Percentiles rank a stretch among this genome's conserved stretches.
phyloP scores from a whole-genome alignment of 1,284 basidiomycete genomes.

The Taiwanofungus camphoratus region DNA sequence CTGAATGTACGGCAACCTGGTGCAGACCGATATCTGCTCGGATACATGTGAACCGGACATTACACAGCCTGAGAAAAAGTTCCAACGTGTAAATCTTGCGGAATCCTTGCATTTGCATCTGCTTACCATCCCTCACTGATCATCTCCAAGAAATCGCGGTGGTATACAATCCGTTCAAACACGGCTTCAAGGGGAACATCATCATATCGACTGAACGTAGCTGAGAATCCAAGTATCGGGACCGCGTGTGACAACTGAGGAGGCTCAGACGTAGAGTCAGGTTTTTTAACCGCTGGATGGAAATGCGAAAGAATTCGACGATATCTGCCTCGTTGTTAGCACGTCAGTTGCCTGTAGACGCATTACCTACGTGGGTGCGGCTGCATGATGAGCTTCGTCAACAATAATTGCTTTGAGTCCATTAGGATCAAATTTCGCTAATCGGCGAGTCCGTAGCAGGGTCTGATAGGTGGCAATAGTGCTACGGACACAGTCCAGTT shows the following conservation, averaged over 20 bases:
- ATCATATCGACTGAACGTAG: slow-evolving; percentile 92
- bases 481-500: too few relatives aligned
- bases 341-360: background rate
- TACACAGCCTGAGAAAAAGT: slow-evolving; percentile 68
- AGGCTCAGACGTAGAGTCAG: slow-evolving; percentile 35
- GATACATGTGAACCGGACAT: slow-evolving; percentile 79
- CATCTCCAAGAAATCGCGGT: slow-evolving; percentile 91
- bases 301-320: slow-evolving; percentile 76
- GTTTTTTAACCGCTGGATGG: slow-evolving; percentile 52
- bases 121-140: slow-evolving; percentile 85
- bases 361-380: slow-evolving; percentile 73
- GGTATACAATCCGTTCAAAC: slow-evolving; percentile 91
- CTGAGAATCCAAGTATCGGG: slow-evolving; percentile 92
- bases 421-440: slow-evolving; percentile 77
- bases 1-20: slow-evolving; percentile 56
- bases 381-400: slow-evolving; percentile 95
- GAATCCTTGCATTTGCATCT: too few relatives aligned
- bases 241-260: slow-evolving; percentile 45
- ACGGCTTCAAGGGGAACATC: slow-evolving; percentile 84
- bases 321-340: slow-evolving; percentile 46
- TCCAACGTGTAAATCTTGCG: too few relatives aligned
- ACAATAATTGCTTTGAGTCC: slow-evolving; percentile 80
- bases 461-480: slow-evolving; percentile 95
- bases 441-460: slow-evolving; percentile 56
- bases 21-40: slow-evolving; percentile 68